Conservation (phyloP, 495 filamentous ascomycete genomes). For the Lasiosphaeris hirsuta region DNA sequence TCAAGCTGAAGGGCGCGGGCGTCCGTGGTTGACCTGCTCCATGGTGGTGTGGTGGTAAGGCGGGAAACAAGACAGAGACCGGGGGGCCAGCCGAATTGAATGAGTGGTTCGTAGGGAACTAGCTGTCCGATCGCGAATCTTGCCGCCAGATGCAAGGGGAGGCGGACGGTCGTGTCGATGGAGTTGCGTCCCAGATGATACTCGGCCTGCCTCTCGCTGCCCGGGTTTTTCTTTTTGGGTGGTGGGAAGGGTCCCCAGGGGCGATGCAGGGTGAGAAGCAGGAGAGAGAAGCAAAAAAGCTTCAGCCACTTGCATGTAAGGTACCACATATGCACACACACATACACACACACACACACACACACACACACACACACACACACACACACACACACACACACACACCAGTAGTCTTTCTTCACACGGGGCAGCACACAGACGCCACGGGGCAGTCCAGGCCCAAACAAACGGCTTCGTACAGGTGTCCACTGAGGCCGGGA, state of each 20-base stretch:
- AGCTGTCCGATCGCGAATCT: not conserved
- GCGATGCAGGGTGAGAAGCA: slow-evolving; percentile 5
- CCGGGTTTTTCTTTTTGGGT: not conserved
- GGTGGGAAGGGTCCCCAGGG: not conserved
- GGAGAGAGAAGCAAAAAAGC: not conserved
- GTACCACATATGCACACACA: not conserved
- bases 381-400: not conserved
- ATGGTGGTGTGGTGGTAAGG: no score
- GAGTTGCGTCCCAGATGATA: slow-evolving; percentile 17
- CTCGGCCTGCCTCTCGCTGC: not conserved
- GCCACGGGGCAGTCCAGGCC: not conserved
- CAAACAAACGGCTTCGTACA: slow-evolving; percentile 4
- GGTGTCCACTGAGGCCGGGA: not conserved
- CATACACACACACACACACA: not conserved
- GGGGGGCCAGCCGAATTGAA: not conserved
- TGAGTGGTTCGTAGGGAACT: not conserved
- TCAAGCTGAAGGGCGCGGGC: no score
- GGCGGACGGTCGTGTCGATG: slow-evolving; percentile 12
- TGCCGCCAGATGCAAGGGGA: slow-evolving; percentile 3
- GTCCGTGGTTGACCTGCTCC: no score
- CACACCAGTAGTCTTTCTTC: not conserved
- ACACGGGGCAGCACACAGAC: not conserved
- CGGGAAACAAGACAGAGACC: not conserved
- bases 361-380: not conserved
- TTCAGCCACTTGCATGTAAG: no score